Conservation (phyloP, 306 rosid species). For the Sechiopsis laciniata region DNA sequence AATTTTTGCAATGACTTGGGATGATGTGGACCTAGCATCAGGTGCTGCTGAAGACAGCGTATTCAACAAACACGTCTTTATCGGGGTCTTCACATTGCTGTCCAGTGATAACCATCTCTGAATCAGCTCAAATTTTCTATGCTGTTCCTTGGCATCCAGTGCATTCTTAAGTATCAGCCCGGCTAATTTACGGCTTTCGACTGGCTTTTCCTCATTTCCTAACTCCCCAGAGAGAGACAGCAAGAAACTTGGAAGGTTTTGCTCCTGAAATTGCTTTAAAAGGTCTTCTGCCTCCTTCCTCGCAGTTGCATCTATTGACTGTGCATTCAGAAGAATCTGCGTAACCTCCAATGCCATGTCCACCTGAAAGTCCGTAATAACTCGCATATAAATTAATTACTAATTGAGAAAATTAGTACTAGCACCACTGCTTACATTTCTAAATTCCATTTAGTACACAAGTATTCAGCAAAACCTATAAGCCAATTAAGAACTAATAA, state of each 20-base stretch:
- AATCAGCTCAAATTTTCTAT: constrained; percentile 64
- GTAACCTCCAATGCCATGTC: constrained; percentile 78
- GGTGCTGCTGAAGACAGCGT: constrained; percentile 54
- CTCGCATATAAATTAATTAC: background rate
- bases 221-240: constrained; percentile 71
- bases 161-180: constrained; percentile 83
- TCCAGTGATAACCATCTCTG: constrained; percentile 80
- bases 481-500: background rate
- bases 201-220: constrained; percentile 78
- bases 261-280: constrained; percentile 80
- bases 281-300: constrained; percentile 81
- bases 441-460: background rate
- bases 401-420: background rate
- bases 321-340: constrained; percentile 70
- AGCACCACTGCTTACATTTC: background rate
- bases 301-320: constrained; percentile 61
- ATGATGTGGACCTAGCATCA: constrained; percentile 76
- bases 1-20: constrained; percentile 81
- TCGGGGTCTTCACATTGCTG: constrained; percentile 46
- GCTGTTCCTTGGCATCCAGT: constrained; percentile 82
- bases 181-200: constrained; percentile 75
- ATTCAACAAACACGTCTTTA: constrained; percentile 61
- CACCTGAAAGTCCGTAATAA: constrained; percentile 17
- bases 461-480: background rate
- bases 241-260: constrained; percentile 75